These are phyloP conservation scores for Hypoxylon sp. DNA, from an alignment of 2,329 filamentous ascomycete species.

Conservation along the genomic window DNA sequence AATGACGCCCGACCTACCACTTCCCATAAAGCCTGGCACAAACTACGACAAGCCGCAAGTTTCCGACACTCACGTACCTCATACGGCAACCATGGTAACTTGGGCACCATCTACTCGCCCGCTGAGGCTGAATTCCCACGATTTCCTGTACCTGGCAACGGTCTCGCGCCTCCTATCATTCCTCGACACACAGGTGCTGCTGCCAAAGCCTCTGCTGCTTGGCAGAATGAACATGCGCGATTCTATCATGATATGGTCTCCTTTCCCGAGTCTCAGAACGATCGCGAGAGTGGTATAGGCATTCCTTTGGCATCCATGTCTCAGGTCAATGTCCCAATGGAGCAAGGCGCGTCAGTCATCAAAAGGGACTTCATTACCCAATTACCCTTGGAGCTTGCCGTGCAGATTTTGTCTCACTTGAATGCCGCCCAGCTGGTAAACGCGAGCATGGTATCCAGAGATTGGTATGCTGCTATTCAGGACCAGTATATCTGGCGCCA, in stretches of 20 bases:
- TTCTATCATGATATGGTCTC: constrained; percentile 59
- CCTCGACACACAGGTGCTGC: constrained; percentile 70
- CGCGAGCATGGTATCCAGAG: constrained; percentile 62
- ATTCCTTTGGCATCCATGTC: constrained; percentile 63
- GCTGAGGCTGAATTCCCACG: constrained; percentile 48
- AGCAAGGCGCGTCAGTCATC: constrained; percentile 54
- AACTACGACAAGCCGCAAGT: constrained; percentile 63
- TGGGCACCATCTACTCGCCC: constrained; percentile 55
- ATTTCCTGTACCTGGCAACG: constrained; percentile 61
- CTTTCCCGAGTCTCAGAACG: constrained; percentile 63
- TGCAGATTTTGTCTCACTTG: constrained; percentile 68
- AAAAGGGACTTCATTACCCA: constrained; percentile 68
- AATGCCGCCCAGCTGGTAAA: constrained; percentile 64
- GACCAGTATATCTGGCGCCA: constrained; percentile 73
- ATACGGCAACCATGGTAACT: constrained; percentile 55
- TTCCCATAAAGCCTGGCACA: constrained; percentile 63
- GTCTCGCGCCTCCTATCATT: constrained; percentile 69
- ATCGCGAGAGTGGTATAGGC: constrained; percentile 73
- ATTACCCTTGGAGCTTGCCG: constrained; percentile 69
- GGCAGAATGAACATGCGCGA: constrained; percentile 64
- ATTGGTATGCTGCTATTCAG: constrained; percentile 61
- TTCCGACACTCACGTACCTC: constrained; percentile 62
- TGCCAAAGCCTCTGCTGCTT: constrained; percentile 70
- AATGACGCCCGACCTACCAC: constrained; percentile 56
- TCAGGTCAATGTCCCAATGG: constrained; percentile 49